Conservation (phyloP, 164 flowering plant genomes). For the Santalum album region DNA sequence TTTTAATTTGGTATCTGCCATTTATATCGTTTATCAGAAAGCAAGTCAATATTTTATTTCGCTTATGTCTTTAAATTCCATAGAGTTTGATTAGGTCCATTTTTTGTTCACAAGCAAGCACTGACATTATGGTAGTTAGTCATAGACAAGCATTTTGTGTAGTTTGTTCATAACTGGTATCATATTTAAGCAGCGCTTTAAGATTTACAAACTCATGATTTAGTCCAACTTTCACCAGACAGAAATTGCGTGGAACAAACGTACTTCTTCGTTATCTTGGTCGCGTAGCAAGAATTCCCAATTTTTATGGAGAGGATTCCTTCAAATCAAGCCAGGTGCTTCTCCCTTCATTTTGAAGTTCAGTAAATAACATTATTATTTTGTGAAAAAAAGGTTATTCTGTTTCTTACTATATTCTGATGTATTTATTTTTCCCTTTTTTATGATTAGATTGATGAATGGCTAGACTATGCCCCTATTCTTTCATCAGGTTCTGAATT, state of each 20-base stretch:
- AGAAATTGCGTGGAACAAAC: conserved; percentile 41
- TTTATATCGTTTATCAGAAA: no score
- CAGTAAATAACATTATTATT: not conserved
- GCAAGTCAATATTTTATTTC: no score
- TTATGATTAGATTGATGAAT: conserved; percentile 56
- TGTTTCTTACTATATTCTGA: no score
- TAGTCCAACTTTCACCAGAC: conserved; percentile 13
- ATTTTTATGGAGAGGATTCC: conserved; percentile 44
- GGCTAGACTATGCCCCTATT: conserved; percentile 58
- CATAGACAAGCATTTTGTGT: no score
- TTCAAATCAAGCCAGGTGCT: conserved; percentile 54
- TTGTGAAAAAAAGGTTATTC: not conserved
- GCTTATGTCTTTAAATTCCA: no score
- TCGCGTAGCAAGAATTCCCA: conserved; percentile 33
- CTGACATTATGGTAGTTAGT: no score
- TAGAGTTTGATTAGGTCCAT: no score
- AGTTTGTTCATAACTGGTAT: not conserved
- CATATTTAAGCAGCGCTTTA: not conserved
- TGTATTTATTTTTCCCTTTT: no score
- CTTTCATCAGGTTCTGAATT: conserved; percentile 71
- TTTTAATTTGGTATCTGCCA: no score
- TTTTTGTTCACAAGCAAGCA: no score
- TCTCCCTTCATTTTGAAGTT: conserved; percentile 3
- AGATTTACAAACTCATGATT: not conserved
- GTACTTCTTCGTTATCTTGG: conserved; percentile 59